Base-by-base conservation (phyloP, 2,329 filamentous ascomycete genomes). In the Sarocladium kiliense region DNA sequence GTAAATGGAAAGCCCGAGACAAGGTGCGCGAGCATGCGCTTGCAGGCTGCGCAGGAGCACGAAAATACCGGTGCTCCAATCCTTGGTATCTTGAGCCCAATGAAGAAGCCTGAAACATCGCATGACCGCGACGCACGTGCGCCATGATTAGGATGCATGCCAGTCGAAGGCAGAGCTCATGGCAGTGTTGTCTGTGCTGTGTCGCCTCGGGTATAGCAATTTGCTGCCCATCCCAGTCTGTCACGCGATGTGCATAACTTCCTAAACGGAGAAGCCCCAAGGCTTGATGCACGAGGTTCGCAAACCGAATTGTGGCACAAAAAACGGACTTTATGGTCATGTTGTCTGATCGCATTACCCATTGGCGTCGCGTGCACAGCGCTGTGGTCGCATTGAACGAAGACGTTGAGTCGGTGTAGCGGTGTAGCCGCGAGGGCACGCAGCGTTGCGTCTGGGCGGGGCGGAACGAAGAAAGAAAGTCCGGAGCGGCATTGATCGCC, bases 21-120 rank as follows among this genome's bases (percentile, higher is more conserved):
- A 57, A 58, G 42, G 62, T 68, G 61, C 66, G 64, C 25, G 9
- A 47, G 10, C 23, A 9, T 47, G 25, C 44, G 44, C 44, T 47
- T 6, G 44, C 44, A 47, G 27, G 25, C 39, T 23, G 7, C 30
- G 30, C 30, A 12, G 6, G 12, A 12, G 30, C 30, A 7, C 30
- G 12, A 12, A 32, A 6, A 32, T 6, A 12, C 30, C 12, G 12
- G 6, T 12, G 12, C 7, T 12, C 12, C 30, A 32, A 7, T 32
- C 30, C 6, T 32, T 32, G 30, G 30, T 6, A 12, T 32, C 12
- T 32, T 12, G 7, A 32, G 30, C n/a, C 36, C 36, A 16, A 18
- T n/a, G 12, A 14, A 10, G 5, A 39, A 39, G 36, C n/a, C 36
- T 18, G 36, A 18, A 9, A n/a, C 16, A 18, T 39, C 36, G 5